Evolutionary conservation across 1,284 basidiomycete species (phyloP), one percentile per base, ranked within the genome.

Genomic region (Ganoderma meredithae): DNA sequence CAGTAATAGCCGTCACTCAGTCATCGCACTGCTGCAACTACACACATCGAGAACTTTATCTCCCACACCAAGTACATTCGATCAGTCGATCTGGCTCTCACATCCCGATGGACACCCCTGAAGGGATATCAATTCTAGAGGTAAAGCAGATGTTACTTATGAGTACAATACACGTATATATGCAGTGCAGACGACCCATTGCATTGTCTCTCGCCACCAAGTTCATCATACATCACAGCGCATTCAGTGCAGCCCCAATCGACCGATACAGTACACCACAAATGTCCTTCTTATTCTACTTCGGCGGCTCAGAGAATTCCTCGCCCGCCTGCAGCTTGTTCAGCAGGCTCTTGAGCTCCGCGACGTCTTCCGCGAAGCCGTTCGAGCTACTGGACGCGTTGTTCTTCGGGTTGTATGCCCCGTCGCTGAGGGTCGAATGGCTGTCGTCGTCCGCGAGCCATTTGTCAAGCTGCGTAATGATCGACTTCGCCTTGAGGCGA

Each of bases 371-470:
- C 73, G 84, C 83, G 66, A 94, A 83, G 1, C 84, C 86, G 72
- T 88, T 89, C 22, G 81, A 81, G 70, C 86, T 88, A 17, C 82
- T 77, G 3, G 84, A 79, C 2, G 81, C 77, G 39, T 79, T 78
- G 17, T 73, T 75, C 71, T 78, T 81, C 60, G 75, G 69, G 43
- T 64, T 63, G 61, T 63, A 69, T 65, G 62, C 76, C n/a, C 88
- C 90, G 70, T 92, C 92, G 25, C 79, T 75, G 3, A 81, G 74
- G 0, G 86, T 88, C 7, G 79, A 62, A 71, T 82, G 85, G 7
- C 90, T 89, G 72, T 96, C 94, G 74, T 96, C 94, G 68, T 87
- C 80, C 17, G 79, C 76, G 22, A 94, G 79, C 95, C 92, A 97
- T 71, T 87, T 82, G 74, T 95, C 92, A n/a, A 97, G 82, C 78